Evolutionary conservation across 2,329 filamentous ascomycete genomes (phyloP).

Genomic region (Botrytis paeoniae): DNA sequence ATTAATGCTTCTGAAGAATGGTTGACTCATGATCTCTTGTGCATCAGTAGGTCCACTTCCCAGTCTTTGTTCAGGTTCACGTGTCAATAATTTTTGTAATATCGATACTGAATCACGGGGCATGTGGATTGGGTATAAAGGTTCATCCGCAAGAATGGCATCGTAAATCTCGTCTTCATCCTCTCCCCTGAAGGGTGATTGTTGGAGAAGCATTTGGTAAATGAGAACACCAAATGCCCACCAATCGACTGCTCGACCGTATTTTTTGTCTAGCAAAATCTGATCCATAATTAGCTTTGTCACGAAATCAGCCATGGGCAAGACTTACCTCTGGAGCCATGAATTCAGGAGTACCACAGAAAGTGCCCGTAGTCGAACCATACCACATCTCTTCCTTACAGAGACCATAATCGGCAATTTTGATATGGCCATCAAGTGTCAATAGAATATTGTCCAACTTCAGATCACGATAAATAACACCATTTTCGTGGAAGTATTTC

Average conservation of each 20-base stretch:
- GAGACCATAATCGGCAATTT: constrained; percentile 96
- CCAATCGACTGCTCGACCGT: constrained; percentile 96
- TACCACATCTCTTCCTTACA: constrained; percentile 99
- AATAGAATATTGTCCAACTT: constrained; percentile 88
- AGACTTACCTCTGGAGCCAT: constrained; percentile 89
- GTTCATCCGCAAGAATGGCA: constrained; percentile 94
- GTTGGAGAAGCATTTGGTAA: constrained; percentile 98
- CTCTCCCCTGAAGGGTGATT: constrained; percentile 97
- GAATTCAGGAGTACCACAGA: constrained; percentile 99
- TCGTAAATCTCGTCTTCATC: constrained; percentile 99
- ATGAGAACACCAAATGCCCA: constrained; percentile 99
- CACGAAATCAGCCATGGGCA: constrained; percentile 17
- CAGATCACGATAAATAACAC: constrained; percentile 88
- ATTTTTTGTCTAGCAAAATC: constrained; percentile 98
- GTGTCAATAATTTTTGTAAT: constrained; percentile 91
- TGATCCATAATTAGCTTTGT: constrained; percentile 42
- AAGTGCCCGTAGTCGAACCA: constrained; percentile 91
- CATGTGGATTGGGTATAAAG: constrained; percentile 98
- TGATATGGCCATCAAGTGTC: constrained; percentile 94
- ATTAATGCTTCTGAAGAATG: constrained; percentile 96
- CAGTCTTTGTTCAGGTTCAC: constrained; percentile 88
- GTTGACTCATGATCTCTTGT: constrained; percentile 97
- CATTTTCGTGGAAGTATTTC: constrained; percentile 99
- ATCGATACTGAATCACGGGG: constrained; percentile 96
- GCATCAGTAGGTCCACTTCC: constrained; percentile 95